Evolutionary conservation across 768 basidiomycete species (phyloP).

Genomic region (Kwoniella europaea): DNA sequence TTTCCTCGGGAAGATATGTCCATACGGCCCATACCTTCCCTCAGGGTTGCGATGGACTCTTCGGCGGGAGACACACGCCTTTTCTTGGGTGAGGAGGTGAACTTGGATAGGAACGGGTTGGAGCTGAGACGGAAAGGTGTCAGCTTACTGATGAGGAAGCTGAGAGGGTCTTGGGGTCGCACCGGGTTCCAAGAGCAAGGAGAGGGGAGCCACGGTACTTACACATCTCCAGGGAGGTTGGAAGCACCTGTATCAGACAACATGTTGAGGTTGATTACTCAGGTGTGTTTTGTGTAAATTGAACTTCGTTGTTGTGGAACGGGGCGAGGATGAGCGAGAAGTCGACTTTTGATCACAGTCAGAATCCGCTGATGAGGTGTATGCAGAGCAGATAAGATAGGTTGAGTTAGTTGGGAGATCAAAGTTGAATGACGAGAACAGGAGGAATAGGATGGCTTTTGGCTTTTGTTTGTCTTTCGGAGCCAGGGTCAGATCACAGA

Average conservation of each 20-base stretch:
- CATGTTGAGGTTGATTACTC: constrained; percentile 3
- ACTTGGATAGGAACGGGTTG: constrained; percentile 46
- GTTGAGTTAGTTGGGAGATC: background rate
- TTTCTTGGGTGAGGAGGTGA: constrained; percentile 34
- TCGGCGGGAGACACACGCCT: constrained; percentile 21
- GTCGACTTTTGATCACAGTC: too few relatives aligned
- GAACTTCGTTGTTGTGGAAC: too few relatives aligned
- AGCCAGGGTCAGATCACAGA: background rate
- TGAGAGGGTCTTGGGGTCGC: background rate
- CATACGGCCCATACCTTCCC: constrained; percentile 52
- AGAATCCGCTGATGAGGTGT: too few relatives aligned
- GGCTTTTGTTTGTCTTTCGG: constrained; percentile 8
- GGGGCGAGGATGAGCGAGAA: background rate
- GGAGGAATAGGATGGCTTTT: background rate
- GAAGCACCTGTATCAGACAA: constrained; percentile 14
- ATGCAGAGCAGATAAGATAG: background rate
- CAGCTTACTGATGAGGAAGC: background rate
- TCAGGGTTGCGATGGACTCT: constrained; percentile 33
- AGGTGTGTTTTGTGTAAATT: background rate
- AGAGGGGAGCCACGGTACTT: constrained; percentile 8
- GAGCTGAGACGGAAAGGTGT: constrained; percentile 23
- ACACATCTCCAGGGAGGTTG: constrained; percentile 38
- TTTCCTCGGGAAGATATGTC: constrained; percentile 37
- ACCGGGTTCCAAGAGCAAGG: background rate
- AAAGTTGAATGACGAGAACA: constrained; percentile 5